These are phyloP conservation scores for Cyamopsis tetragonoloba DNA, from an alignment of 306 rosid species.

Conservation along the genomic window DNA sequence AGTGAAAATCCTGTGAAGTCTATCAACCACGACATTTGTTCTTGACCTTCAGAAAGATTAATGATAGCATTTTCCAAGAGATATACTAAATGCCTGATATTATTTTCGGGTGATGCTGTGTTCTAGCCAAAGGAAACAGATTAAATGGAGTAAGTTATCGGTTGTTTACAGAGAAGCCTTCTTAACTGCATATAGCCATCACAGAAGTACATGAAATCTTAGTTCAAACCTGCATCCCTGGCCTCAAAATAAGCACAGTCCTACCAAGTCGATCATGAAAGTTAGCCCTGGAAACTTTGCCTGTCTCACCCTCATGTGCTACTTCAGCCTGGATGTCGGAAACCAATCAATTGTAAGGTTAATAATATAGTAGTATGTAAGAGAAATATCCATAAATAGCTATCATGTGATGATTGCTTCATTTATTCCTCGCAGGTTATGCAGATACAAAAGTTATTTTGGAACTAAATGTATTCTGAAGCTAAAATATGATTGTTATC, in stretches of 20 bases:
- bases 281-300: conserved; percentile 74
- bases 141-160: not conserved
- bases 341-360: conserved; percentile 11
- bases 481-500: not conserved
- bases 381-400: conserved; percentile 8
- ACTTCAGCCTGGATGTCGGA: conserved; percentile 54
- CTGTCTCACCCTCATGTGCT: conserved; percentile 93
- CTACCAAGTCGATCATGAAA: conserved; percentile 77
- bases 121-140: conserved; percentile 44
- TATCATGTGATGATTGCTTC: not conserved
- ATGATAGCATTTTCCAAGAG: conserved; percentile 78
- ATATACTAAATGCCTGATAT: conserved; percentile 69
- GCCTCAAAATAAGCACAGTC: conserved; percentile 85
- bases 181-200: not conserved
- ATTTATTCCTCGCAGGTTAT: conserved; percentile 1
- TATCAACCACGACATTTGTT: conserved; percentile 89
- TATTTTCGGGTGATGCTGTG: conserved; percentile 56
- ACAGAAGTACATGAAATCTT: not conserved
- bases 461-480: not conserved
- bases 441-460: not conserved
- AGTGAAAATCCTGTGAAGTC: conserved; percentile 79
- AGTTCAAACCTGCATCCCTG: conserved; percentile 51
- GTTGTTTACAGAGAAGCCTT: not conserved
- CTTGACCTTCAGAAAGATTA: conserved; percentile 79
- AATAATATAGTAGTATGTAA: not conserved